phyloP scores from a whole-genome alignment of 352 stramenopile genomes.

The Stramenopiles sp. region DNA sequence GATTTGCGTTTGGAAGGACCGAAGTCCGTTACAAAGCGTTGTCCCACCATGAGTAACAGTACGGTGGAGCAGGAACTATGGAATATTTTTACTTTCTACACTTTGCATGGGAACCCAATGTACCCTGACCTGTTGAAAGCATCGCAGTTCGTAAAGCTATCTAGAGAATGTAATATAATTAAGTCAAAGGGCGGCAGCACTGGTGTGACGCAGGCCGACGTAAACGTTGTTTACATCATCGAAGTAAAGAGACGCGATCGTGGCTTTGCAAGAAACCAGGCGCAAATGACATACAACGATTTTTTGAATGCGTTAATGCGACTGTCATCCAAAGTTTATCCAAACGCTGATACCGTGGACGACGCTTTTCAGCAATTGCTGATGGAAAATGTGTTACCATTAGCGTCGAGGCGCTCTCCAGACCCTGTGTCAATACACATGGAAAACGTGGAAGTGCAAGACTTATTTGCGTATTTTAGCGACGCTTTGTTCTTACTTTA shows the following conservation, averaged over 20 bases:
- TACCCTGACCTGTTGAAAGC: neutral
- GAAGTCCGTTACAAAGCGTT: too few relatives aligned
- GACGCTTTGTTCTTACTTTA: neutral
- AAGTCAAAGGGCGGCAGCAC: too few relatives aligned
- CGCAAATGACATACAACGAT: neutral
- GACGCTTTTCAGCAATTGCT: neutral
- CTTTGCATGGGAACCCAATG: neutral
- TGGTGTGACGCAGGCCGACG: neutral
- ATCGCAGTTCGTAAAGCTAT: neutral
- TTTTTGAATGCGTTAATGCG: neutral
- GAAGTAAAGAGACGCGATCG: neutral
- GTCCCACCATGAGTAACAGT: too few relatives aligned
- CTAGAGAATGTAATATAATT: neutral
- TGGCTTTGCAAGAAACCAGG: neutral
- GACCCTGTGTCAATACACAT: neutral
- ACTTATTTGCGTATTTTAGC: neutral
- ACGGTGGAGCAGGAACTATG: neutral
- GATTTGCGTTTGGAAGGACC: too few relatives aligned
- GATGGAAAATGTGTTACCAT: neutral
- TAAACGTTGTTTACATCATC: neutral
- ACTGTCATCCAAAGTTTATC: neutral
- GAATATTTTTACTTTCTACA: neutral
- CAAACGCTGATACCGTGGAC: neutral
- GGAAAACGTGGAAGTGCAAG: neutral
- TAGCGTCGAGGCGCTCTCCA: neutral